Percentiles rank a stretch among this genome's conserved stretches.
These are phyloP conservation scores for Crepidotus variabilis DNA, from an alignment of 768 basidiomycete genomes.

Conservation along the genomic window DNA sequence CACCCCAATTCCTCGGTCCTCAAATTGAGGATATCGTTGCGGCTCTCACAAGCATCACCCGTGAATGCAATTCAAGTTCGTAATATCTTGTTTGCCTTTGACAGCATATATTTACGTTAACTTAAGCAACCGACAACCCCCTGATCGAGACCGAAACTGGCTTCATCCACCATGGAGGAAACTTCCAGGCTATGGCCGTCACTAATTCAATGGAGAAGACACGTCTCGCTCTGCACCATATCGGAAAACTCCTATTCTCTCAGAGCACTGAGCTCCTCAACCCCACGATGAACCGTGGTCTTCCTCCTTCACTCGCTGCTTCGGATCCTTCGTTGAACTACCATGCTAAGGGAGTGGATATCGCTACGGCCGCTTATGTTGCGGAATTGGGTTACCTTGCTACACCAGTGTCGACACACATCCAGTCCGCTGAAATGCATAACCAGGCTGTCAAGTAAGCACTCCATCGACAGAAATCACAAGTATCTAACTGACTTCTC, in stretches of 20 bases:
- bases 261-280: constrained; percentile 75
- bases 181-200: constrained; percentile 84
- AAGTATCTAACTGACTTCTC: constrained; percentile 1
- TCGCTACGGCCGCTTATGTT: constrained; percentile 78
- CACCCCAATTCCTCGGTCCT: constrained; percentile 78
- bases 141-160: constrained; percentile 67
- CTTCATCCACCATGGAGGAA: constrained; percentile 73
- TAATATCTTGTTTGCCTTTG: constrained; percentile 5
- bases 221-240: constrained; percentile 64
- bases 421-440: constrained; percentile 83
- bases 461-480: not conserved
- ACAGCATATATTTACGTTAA: constrained; percentile 5
- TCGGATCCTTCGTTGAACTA: constrained; percentile 77
- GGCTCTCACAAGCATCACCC: constrained; percentile 53
- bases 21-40: constrained; percentile 72
- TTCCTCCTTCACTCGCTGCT: constrained; percentile 71
- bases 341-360: constrained; percentile 76
- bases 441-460: constrained; percentile 81
- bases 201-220: constrained; percentile 86
- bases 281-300: constrained; percentile 75
- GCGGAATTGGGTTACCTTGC: constrained; percentile 77
- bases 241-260: constrained; percentile 68
- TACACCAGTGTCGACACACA: constrained; percentile 72
- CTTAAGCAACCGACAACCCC: constrained; percentile 79
- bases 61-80: constrained; percentile 79